Percentiles rank a stretch among this genome's conserved stretches.
Evolutionary conservation across 2,329 filamentous ascomycete genomes (phyloP).

Genomic region (Nothopassalora personata): DNA sequence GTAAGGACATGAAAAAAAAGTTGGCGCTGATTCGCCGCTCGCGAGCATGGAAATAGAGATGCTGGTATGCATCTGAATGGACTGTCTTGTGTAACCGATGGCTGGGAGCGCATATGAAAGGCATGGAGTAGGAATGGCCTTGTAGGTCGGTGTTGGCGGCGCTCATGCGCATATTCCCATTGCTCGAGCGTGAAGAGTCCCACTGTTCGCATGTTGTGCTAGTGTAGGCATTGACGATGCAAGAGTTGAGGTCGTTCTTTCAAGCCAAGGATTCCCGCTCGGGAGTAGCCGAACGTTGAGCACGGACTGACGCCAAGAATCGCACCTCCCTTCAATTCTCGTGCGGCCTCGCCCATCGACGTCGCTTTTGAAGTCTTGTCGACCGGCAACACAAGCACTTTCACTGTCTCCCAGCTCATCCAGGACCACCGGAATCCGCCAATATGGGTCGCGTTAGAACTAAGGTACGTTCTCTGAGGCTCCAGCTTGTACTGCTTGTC

Average conservation of each 20-base stretch:
- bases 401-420: slow-evolving; percentile 9
- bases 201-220: neutral
- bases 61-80: neutral
- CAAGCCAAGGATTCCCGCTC: no score
- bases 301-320: no score
- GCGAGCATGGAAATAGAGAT: neutral
- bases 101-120: slow-evolving; percentile 5
- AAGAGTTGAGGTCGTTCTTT: neutral
- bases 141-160: slow-evolving; percentile 6
- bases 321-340: no score
- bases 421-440: slow-evolving; percentile 25
- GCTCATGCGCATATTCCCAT: neutral
- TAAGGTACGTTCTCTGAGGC: slow-evolving; percentile 25
- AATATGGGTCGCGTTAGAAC: slow-evolving; percentile 55
- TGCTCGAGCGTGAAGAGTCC: neutral
- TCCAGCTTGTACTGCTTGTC: no score
- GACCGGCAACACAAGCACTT: neutral
- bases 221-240: neutral
- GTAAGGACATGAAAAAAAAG: slow-evolving; percentile 4
- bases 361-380: no score
- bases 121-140: neutral
- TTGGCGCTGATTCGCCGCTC: slow-evolving; percentile 13
- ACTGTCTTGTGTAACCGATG: slow-evolving; percentile 9
- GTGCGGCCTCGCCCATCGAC: no score
- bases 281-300: no score